Evolutionary conservation across 2,329 filamentous ascomycete species (phyloP).

Genomic region (Shiraia sp.): DNA sequence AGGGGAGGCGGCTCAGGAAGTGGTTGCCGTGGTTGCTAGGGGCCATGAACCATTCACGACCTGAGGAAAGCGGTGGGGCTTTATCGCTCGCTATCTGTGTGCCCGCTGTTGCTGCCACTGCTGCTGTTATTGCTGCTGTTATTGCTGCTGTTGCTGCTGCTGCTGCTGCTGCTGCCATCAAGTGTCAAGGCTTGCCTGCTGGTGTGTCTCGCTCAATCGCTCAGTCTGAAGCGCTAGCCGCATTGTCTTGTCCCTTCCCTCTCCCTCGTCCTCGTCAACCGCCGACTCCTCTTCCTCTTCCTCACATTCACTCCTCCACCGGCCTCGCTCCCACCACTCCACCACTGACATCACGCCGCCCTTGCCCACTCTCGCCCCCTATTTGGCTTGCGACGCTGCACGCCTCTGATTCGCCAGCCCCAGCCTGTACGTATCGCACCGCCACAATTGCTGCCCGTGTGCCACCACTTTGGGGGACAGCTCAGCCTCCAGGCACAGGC

Average conservation of each 20-base stretch:
- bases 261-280: slow-evolving; percentile 3
- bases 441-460: slow-evolving; percentile 15
- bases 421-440: slow-evolving; percentile 11
- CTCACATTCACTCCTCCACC: no score
- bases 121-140: no score
- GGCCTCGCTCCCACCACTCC: no score
- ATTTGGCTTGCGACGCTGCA: slow-evolving; percentile 3
- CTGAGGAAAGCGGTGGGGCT: background rate
- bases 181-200: no score
- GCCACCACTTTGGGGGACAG: slow-evolving; percentile 19
- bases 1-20: no score
- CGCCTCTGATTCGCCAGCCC: slow-evolving; percentile 4
- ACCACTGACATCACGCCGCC: background rate
- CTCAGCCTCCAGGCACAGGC: slow-evolving; percentile 26
- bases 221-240: slow-evolving; percentile 13
- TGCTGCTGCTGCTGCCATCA: no score
- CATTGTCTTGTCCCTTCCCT: slow-evolving; percentile 8
- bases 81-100: no score
- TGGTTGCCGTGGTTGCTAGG: no score
- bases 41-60: no score
- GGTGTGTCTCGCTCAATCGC: no score
- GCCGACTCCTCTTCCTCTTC: background rate
- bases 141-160: no score
- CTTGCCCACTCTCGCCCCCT: background rate
- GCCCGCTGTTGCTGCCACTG: no score